Evolutionary conservation across 2,329 filamentous ascomycete genomes (phyloP), one percentile per base, ranked within the genome.

Genomic region (Orbilia ellipsospora): DNA sequence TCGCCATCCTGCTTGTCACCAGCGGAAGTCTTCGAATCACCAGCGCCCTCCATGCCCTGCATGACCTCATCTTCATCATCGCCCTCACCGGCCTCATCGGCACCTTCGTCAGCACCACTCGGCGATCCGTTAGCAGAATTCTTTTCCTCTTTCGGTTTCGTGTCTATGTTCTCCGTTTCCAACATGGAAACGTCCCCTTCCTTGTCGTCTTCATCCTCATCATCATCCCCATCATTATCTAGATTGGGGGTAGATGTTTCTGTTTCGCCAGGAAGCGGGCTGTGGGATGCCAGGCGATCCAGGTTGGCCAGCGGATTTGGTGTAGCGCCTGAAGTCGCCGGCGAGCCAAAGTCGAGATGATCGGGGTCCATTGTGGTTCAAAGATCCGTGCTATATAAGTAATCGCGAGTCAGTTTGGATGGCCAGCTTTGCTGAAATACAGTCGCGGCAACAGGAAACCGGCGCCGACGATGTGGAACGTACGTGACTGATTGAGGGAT

Each of bases 1-100:
- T 85, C 86, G 48, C 82, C 83, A 31, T 74, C 74, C 80, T 79
- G 81, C 73, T 81, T 80, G 60, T 85, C 84, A 26, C 83, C 83
- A 20, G 80, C 82, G 20, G 80, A 82, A 20, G 83, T 83, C 75
- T 86, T 83, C 23, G 80, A 81, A 48, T 84, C 83, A 78, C 88
- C 88, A 16, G 84, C 81, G n/a, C 86, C 85, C 54, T 85, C 84
- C 52, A 67, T 72, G 15, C 62, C 77, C 82, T 79, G 85, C 80
- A 77, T 84, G 73, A 84, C 77, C 56, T 80, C 79, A n/a, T 75
- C 77, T 45, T 77, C 74, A 63, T 78, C 77, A 48, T 74, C 78
- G 44, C 75, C 78, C 48, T 78, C 78, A 56, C 67, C 74, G 31
- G 62, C 74, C 15, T 73, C 67, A 15, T 73, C 73, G 15, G 55